phyloP scores from a whole-genome alignment of 2,329 filamentous ascomycete genomes.

The Fusarium stilboides region DNA sequence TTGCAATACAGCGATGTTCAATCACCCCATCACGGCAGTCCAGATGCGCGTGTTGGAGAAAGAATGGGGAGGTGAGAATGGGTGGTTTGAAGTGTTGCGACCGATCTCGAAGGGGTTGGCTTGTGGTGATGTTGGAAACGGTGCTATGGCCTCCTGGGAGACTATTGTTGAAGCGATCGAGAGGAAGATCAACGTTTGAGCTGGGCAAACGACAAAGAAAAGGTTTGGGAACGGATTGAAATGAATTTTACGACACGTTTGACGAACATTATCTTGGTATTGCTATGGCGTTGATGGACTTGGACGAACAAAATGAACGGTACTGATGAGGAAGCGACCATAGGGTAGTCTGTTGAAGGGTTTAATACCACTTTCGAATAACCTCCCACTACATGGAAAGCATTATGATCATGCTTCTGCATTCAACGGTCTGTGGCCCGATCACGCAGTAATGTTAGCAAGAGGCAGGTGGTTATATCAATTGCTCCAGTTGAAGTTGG shows the following conservation, averaged over 20 bases:
- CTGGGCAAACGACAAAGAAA: rapidly evolving
- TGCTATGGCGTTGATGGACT: constrained; percentile 4
- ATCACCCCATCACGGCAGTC: constrained; percentile 82
- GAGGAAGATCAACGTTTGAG: constrained; percentile 58
- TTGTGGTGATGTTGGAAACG: constrained; percentile 86
- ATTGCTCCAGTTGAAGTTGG: no score
- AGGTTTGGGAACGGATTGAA: rapidly evolving
- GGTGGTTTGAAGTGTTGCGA: constrained; percentile 75
- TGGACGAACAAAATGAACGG: constrained; percentile 13
- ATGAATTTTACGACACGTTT: neutral
- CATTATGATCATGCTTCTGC: no score
- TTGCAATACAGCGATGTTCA: constrained; percentile 95
- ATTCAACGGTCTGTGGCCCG: no score
- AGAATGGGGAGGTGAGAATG: constrained; percentile 75
- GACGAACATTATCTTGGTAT: no score
- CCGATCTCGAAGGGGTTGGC: constrained; percentile 85
- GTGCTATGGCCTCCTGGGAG: constrained; percentile 87
- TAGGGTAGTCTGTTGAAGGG: constrained; percentile 10
- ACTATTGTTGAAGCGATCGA: constrained; percentile 79
- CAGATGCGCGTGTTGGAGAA: constrained; percentile 79
- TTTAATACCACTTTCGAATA: neutral
- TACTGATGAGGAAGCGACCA: neutral
- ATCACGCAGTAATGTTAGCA: no score
- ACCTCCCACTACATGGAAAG: neutral
- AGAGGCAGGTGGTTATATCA: no score